Evolutionary conservation across 805 yeast species (phyloP), one percentile per base, ranked within the genome.

Genomic region (Wickerhamomyces sydowiorum): DNA sequence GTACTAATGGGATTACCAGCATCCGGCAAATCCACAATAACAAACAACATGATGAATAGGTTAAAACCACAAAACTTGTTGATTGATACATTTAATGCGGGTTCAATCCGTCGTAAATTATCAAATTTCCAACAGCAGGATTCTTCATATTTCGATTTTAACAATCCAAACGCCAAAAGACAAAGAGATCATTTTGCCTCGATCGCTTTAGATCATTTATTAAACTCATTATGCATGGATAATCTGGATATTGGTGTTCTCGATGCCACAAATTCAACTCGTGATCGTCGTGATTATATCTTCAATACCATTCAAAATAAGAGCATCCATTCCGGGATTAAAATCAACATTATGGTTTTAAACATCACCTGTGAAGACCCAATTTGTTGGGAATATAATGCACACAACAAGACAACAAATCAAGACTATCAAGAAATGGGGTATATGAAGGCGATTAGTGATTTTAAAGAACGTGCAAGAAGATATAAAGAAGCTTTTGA

Each of bases 1-100:
- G 79, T 84, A 10, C 70, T 85, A 64, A 86, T 84, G 10, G 91
- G 91, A 0, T 64, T 84, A 27, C 91, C 91, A 1, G 91, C 91
- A 1, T 65, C 84, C 39, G 91, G 91, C 7, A 84, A 84, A 57
- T 79, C 86, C 2, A 80, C 86, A 46, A 75, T 83, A 40, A 80
- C 89, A 25, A 77, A 76, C 46, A 81, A 81, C 52, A 53, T 84
- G 69, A 66, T 72, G 65, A 57, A 78, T 64, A 66, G 75, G 74
- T 78, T 71, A 61, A 60, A 83, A 2, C 46, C 39, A 10, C 45
- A 51, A n/a, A n/a, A n/a, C 31, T 46, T 65, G 45, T 61, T 66
- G 30, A 63, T 66, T 36, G 56, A 57, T 33, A 80, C 80, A 5
- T 84, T 81, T 64, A 84, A 84, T 54, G 91, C 86, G 17, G 91